Evolutionary conservation across 129 eudicot species (phyloP).

Genomic region (Scalesia atractyloides): DNA sequence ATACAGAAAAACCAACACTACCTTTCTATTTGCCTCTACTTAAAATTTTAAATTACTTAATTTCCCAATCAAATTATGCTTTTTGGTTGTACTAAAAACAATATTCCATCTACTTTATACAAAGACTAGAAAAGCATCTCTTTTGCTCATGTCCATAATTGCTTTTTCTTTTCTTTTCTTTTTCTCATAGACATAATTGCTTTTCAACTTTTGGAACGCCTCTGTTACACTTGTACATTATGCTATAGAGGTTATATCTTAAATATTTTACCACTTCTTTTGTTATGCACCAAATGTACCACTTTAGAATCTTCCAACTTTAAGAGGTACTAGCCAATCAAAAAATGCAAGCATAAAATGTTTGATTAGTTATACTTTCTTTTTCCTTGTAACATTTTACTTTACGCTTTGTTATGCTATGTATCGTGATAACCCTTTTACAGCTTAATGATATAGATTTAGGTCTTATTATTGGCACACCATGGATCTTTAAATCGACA

Average conservation of each 20-base stretch:
- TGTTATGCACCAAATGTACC: background rate
- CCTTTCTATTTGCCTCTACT: constrained; percentile 1
- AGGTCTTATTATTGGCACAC: no score
- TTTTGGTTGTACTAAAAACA: constrained; percentile 23
- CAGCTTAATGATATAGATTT: no score
- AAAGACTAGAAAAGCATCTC: constrained; percentile 32
- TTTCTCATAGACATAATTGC: constrained; percentile 7
- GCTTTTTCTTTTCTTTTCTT: constrained; percentile 3
- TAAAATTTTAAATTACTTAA: constrained; percentile 22
- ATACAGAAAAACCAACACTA: no score
- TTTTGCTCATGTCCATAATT: constrained; percentile 16
- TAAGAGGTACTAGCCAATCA: constrained; percentile 17
- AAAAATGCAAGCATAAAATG: background rate
- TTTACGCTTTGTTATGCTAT: no score
- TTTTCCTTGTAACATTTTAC: no score
- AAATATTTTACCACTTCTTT: background rate
- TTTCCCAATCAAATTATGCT: constrained; percentile 20
- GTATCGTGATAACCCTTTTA: no score
- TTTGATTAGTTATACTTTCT: background rate
- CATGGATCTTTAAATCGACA: no score
- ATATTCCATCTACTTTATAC: constrained; percentile 23
- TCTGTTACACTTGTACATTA: constrained; percentile 15
- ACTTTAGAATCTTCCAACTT: constrained; percentile 15
- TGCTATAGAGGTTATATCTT: constrained; percentile 3
- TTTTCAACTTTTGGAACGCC: constrained; percentile 17